Evolutionary conservation across 2,329 filamentous ascomycete species (phyloP).

Genomic region (Colletotrichum filicis): DNA sequence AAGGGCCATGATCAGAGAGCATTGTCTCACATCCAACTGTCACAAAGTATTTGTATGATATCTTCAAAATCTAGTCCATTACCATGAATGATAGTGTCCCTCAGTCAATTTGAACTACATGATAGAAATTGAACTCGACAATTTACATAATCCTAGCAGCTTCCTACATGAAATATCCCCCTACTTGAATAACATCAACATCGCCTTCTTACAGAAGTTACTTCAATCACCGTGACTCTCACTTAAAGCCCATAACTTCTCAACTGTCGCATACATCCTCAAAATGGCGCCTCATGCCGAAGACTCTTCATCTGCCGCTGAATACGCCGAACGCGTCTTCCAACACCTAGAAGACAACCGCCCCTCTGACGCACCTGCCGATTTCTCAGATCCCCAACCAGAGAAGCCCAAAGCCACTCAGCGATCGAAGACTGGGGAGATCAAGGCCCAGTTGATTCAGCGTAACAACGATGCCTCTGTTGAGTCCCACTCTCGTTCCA

Average conservation of each 20-base stretch:
- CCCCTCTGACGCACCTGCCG: not conserved
- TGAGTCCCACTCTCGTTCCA: not conserved
- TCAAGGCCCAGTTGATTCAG: not conserved
- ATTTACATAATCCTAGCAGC: not conserved
- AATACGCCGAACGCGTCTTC: not conserved
- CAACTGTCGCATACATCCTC: not conserved
- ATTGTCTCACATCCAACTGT: not conserved
- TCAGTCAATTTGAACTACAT: not conserved
- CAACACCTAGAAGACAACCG: conserved; percentile 2
- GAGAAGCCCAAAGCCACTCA: not conserved
- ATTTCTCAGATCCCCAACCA: not conserved
- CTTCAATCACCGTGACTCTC: not conserved
- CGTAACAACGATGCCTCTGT: not conserved
- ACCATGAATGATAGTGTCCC: not conserved
- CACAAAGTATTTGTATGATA: not conserved
- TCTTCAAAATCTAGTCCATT: not conserved
- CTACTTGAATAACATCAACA: not conserved
- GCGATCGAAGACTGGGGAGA: not conserved
- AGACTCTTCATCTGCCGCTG: not conserved
- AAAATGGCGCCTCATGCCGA: not conserved
- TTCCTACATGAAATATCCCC: too few species aligned
- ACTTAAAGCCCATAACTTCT: not conserved
- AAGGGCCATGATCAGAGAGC: not conserved
- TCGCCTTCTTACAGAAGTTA: not conserved
- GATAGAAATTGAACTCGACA: not conserved